Evolutionary conservation across 1,284 basidiomycete species (phyloP).

Genomic region (Entoloma clypeatum): DNA sequence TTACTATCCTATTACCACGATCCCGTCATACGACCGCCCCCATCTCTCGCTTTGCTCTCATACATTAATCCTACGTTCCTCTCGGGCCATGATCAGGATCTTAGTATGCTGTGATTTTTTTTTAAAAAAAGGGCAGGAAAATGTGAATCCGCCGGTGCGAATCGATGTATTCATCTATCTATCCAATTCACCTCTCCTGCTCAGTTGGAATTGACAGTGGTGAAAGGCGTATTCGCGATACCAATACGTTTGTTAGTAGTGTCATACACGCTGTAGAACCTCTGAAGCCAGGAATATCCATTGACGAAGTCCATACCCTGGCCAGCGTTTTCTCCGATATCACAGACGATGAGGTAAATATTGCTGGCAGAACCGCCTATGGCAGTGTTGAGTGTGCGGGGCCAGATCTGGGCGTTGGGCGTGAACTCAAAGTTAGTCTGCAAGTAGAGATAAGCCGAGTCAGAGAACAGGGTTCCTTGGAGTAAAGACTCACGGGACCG

Average conservation of each 20-base stretch:
- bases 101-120: no score
- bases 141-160: no score
- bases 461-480: neutral
- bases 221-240: conserved; percentile 55
- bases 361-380: conserved; percentile 43
- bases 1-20: no score
- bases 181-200: no score
- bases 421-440: conserved; percentile 45
- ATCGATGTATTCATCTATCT: no score
- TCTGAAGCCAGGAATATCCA: conserved; percentile 56
- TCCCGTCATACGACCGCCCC: no score
- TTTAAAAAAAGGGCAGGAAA: no score
- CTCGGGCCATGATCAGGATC: no score
- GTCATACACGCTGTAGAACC: conserved; percentile 67
- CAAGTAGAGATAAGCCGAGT: no score
- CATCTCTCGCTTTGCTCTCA: no score
- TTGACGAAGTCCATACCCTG: conserved; percentile 50
- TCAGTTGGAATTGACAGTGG: conserved; percentile 56
- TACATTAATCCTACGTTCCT: no score
- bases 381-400: conserved; percentile 45
- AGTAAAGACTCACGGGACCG: conserved; percentile 31
- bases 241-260: conserved; percentile 52
- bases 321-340: conserved; percentile 37
- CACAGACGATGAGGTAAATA: conserved; percentile 50
- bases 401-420: conserved; percentile 59